Evolutionary conservation across 331 rosid genomes (phyloP).

Genomic region (Pyracantha coccinea): DNA sequence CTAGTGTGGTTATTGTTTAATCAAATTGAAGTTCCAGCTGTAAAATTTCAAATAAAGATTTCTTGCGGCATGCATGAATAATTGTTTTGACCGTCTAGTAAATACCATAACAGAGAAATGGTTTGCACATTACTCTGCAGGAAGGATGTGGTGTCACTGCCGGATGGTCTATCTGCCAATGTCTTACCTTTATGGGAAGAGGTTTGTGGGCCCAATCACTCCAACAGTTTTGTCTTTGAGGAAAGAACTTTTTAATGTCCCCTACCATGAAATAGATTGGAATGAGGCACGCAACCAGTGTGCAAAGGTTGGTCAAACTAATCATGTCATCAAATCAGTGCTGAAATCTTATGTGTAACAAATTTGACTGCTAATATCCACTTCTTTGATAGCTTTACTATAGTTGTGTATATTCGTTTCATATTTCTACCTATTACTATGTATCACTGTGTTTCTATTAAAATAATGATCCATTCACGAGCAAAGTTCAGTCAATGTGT

Average conservation of each 20-base stretch:
- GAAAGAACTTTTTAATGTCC: conserved; percentile 54
- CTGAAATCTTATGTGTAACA: not conserved
- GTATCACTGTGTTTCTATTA: not conserved
- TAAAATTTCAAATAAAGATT: not conserved
- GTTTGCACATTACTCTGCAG: conserved; percentile 25
- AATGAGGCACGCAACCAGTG: conserved; percentile 60
- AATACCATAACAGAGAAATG: not conserved
- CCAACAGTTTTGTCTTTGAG: conserved; percentile 60
- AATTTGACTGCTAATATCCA: not conserved
- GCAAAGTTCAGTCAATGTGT: too few relatives aligned
- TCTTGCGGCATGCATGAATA: not conserved
- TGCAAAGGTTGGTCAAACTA: conserved; percentile 68
- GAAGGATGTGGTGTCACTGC: conserved; percentile 99
- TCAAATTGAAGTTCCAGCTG: not conserved
- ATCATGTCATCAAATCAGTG: not conserved
- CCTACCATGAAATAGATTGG: conserved; percentile 84
- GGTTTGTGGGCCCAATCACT: conserved; percentile 78
- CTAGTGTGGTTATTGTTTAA: not conserved
- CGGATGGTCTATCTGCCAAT: conserved; percentile 92
- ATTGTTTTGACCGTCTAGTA: not conserved
- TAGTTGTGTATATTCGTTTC: not conserved
- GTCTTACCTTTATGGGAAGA: conserved; percentile 93
- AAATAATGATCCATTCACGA: not conserved
- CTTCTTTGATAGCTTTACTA: not conserved
- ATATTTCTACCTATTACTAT: not conserved